phyloP scores from a whole-genome alignment of 257 asterid species.

The Solanum bukasovii region DNA sequence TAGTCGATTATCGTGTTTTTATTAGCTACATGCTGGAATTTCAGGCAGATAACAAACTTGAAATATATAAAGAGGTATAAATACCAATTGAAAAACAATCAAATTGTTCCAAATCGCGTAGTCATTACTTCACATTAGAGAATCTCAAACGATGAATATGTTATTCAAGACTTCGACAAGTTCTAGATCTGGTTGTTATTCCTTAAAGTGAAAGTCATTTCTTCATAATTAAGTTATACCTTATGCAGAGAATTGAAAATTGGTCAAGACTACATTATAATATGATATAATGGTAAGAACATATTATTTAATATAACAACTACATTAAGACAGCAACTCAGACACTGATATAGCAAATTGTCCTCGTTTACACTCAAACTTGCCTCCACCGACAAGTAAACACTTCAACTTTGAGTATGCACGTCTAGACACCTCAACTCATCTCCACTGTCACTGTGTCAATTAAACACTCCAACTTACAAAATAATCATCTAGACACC shows the following conservation, averaged over 20 bases:
- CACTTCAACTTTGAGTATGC: neutral
- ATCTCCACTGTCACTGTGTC: fast-evolving
- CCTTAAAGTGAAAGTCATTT: neutral
- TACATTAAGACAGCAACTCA: neutral
- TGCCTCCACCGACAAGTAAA: neutral
- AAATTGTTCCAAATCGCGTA: neutral
- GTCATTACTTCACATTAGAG: neutral
- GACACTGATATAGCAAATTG: neutral
- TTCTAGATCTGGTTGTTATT: neutral
- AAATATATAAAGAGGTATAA: neutral
- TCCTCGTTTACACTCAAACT: neutral
- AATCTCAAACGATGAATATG: neutral
- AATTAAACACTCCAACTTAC: neutral
- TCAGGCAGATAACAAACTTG: neutral
- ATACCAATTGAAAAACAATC: neutral
- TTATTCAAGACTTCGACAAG: neutral
- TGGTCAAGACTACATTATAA: neutral
- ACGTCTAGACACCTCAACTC: neutral
- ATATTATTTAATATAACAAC: neutral
- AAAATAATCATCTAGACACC: neutral
- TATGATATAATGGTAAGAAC: neutral
- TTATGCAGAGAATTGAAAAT: neutral
- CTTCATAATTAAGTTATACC: neutral
- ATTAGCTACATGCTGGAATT: neutral
- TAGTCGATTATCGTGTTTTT: neutral